phyloP scores from a whole-genome alignment of 1,284 basidiomycete genomes.

The Fomitopsis pinicola region DNA sequence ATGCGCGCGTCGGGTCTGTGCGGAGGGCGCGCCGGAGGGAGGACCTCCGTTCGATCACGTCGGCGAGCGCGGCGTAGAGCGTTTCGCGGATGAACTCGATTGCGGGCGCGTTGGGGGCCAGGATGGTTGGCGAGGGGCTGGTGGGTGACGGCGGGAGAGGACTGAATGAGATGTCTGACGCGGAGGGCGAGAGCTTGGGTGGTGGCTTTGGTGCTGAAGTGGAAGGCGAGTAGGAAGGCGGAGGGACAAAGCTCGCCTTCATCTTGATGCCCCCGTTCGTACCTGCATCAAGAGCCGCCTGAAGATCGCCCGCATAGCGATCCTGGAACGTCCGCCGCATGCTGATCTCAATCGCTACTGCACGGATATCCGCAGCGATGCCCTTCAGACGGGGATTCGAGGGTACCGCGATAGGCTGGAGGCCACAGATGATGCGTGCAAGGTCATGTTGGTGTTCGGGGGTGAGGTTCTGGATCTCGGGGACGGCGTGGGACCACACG shows the following conservation, averaged over 20 bases:
- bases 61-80: slow-evolving; percentile 72
- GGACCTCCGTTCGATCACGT: slow-evolving; percentile 53
- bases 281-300: slow-evolving; percentile 70
- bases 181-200: slow-evolving; percentile 18
- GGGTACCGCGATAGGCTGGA: slow-evolving; percentile 42
- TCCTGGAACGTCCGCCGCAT: slow-evolving; percentile 80
- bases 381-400: slow-evolving; percentile 41
- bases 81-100: slow-evolving; percentile 79
- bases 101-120: slow-evolving; percentile 52
- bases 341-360: slow-evolving; percentile 76
- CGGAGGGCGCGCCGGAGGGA: slow-evolving; percentile 50
- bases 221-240: slow-evolving; percentile 49
- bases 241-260: slow-evolving; percentile 67
- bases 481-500: slow-evolving; percentile 68
- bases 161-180: slow-evolving; percentile 19
- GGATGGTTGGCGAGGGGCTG: slow-evolving; percentile 39
- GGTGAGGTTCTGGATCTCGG: slow-evolving; percentile 54
- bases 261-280: slow-evolving; percentile 25
- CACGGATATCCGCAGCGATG: slow-evolving; percentile 69
- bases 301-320: slow-evolving; percentile 65
- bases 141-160: slow-evolving; percentile 7
- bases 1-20: slow-evolving; percentile 64
- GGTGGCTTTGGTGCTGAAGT: slow-evolving; percentile 25
- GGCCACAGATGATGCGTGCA: slow-evolving; percentile 69
- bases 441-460: slow-evolving; percentile 75